Percentiles rank a stretch among this genome's conserved stretches.
Evolutionary conservation across 225 moss, liverwort and hornwort genomes (phyloP).

Genomic region (Pseudoscleropodium purum): DNA sequence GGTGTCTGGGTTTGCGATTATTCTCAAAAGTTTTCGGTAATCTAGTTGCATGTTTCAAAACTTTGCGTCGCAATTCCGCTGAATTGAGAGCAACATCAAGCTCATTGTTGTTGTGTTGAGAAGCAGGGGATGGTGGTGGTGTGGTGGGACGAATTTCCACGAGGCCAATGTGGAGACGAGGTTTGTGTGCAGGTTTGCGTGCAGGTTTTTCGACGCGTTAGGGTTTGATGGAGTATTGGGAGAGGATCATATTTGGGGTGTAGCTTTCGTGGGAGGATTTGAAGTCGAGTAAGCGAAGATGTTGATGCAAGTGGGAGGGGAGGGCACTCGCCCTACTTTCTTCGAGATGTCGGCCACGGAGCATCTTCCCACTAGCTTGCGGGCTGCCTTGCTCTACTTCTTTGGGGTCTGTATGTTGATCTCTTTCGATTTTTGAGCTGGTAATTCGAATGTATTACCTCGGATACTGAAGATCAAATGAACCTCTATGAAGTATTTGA

Average conservation of each 20-base stretch:
- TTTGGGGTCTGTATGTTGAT: slow-evolving; percentile 63
- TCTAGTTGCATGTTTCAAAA: too few species aligned
- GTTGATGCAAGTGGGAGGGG: slow-evolving; percentile 99
- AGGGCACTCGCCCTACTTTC: slow-evolving; percentile 94
- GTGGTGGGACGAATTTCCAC: background rate
- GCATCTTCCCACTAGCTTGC: slow-evolving; percentile 83
- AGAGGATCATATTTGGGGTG: background rate
- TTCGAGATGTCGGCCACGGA: slow-evolving; percentile 99
- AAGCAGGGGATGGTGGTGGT: background rate
- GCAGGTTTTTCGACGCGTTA: background rate
- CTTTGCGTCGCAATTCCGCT: background rate
- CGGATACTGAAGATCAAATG: background rate
- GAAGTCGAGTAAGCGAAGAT: slow-evolving; percentile 23
- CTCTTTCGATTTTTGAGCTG: background rate
- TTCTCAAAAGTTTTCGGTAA: background rate
- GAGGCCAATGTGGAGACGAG: background rate
- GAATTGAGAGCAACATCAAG: background rate
- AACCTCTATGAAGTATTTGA: background rate
- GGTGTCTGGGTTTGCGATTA: background rate
- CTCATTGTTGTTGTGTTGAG: background rate
- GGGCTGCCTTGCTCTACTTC: slow-evolving; percentile 89
- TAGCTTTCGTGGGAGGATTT: background rate
- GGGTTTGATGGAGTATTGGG: slow-evolving; percentile 6
- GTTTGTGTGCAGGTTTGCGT: background rate
- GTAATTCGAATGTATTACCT: background rate